phyloP scores from a whole-genome alignment of 768 basidiomycete genomes.

The Butyriboletus loyo region DNA sequence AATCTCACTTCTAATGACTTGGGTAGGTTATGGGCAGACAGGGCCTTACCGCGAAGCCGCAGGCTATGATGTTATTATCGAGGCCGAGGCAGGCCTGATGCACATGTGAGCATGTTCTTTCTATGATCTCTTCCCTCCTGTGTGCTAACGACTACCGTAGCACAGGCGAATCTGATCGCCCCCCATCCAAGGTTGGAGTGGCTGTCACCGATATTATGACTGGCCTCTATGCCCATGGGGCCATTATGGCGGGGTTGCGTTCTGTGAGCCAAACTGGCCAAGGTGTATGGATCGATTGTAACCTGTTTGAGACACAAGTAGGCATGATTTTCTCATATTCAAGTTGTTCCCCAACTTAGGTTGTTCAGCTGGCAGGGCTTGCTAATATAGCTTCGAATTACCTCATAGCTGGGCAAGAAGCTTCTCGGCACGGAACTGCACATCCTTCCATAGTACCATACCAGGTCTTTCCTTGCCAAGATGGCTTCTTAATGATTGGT shows the following conservation, averaged over 20 bases:
- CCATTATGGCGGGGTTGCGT: slow-evolving; percentile 86
- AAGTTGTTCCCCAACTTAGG: neutral
- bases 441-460: slow-evolving; percentile 95
- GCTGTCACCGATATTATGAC: slow-evolving; percentile 89
- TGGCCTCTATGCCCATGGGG: slow-evolving; percentile 87
- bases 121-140: slow-evolving; percentile 7
- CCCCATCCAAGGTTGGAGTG: slow-evolving; percentile 93
- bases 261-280: slow-evolving; percentile 81
- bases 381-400: slow-evolving; percentile 94
- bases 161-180: slow-evolving; percentile 84
- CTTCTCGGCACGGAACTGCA: slow-evolving; percentile 82
- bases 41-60: slow-evolving; percentile 82
- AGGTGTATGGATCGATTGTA: slow-evolving; percentile 91
- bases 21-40: slow-evolving; percentile 76
- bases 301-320: slow-evolving; percentile 89
- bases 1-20: neutral
- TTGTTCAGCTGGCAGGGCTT: slow-evolving; percentile 74
- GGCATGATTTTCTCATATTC: slow-evolving; percentile 8
- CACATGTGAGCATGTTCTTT: slow-evolving; percentile 62
- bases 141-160: slow-evolving; percentile 35
- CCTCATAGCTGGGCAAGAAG: slow-evolving; percentile 82
- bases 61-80: slow-evolving; percentile 85
- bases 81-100: slow-evolving; percentile 92
- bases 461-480: slow-evolving; percentile 83
- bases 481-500: slow-evolving; percentile 91